Base-by-base conservation (phyloP, 257 asterid genomes). In the Haberlea rhodopensis region DNA sequence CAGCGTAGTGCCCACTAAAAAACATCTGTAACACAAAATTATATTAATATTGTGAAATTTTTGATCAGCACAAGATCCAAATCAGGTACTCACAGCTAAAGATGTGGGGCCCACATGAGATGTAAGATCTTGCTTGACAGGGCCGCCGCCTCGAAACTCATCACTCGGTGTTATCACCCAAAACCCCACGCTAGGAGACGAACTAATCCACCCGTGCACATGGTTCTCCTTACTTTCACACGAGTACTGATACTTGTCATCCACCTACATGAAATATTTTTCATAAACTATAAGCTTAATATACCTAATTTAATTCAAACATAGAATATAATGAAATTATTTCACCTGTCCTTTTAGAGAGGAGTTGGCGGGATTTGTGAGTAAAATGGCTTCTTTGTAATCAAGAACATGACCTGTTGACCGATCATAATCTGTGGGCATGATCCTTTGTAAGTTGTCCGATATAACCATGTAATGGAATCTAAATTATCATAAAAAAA, bases 121-220 rank as follows among this genome's bases (percentile, higher is more conserved):
- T 2, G 90, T 82, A 65, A 87, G 89, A 10, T 87, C 95, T 1
- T 76, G 75, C 40, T 84, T 87, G 10, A 78, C 29, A 0, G 92
- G 89, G 16, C 92, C 91, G 6, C 92, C 92, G 0, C 71, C 78
- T 2, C 87, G 78, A 40, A 82, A 87, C 73, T 87, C 95, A 62
- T 79, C 78, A 60, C 89, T 82, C 8, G 90, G 92, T 15, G 80
- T 82, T 22, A 87, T 81, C 60, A 87, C 82, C 90, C 95, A 87
- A 54, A 87, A 85, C 26, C 92, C 92, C 0, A 76, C 59, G 18
- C 60, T 26, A 6, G 68, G 68, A 1, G 62, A 9, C 5, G 79
- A 64, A 77, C 83, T 77, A 54, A 82, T 82, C 95, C 95, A 87
- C 0, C 95, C 95, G 46, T 87, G 95, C 0, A 87, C 89, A 15